Evolutionary conservation across 2,329 filamentous ascomycete genomes (phyloP), one percentile per base, ranked within the genome.

Genomic region (Clarireedia homoeocarpa): DNA sequence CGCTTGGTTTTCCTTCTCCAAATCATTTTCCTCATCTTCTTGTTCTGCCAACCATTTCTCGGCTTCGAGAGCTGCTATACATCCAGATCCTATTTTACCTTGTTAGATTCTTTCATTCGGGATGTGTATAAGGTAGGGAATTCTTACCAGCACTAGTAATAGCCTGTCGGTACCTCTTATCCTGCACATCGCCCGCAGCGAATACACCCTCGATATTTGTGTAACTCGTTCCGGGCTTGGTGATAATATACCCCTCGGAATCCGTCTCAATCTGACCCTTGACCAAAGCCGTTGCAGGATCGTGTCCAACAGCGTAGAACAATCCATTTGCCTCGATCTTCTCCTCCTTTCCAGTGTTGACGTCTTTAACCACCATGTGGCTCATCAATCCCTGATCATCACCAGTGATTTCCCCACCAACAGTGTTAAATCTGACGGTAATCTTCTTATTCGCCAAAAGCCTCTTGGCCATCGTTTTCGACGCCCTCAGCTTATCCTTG

Each of bases 221-320:
- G 69, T 87, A 79, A 58, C 90, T 90, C 47, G 90, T 92, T 56
- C 94, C 95, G 3, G 94, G 88, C 72, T 87, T 83, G 56, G 94
- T 99, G 65, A 91, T 72, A 58, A 99, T 83, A 74, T 99, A 99
- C 23, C 90, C 91, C 61, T 99, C 92, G 61, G 82, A 81, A 69
- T 99, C 95, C 67, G 87, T 88, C 60, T 94, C 81, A 59, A 99
- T 68, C 76, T 97, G 91, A 52, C 83, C 90, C 81, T 94, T 95
- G 74, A 99, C 87, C 42, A 99, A 79, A n/a, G 74, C 69, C 0
- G 90, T 97, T 49, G 94, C 95, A 12, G 94, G 94, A 71, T 96
- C 92, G 75, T 99, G 94, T 24, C 94, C 94, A 53, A 99, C 87
- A 67, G 95, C 94, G 73, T 99, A 99, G 75, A 99, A 99, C 24